Conservation (phyloP, 2,329 filamentous ascomycete species). For the Alternaria sp. region DNA sequence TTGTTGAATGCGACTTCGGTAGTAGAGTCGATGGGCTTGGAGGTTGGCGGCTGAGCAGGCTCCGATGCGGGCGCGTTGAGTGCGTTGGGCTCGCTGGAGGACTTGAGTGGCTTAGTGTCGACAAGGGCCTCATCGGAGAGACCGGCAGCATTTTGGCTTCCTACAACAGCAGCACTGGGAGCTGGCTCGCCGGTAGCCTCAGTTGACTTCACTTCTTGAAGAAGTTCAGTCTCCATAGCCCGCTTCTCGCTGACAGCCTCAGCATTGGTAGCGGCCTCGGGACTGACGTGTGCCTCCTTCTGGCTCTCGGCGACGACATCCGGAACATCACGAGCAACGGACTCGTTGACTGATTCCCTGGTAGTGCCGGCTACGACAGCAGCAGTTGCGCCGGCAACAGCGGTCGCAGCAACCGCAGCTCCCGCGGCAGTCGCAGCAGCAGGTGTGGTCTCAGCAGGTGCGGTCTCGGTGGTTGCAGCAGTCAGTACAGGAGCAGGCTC, state of each 20-base stretch:
- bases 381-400: not conserved
- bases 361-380: slow-evolving; percentile 2
- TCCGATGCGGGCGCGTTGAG: slow-evolving; percentile 49
- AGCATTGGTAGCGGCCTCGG: slow-evolving; percentile 70
- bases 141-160: slow-evolving; percentile 47
- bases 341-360: slow-evolving; percentile 30
- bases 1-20: slow-evolving; percentile 52
- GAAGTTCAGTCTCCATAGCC: slow-evolving; percentile 72
- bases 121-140: slow-evolving; percentile 34
- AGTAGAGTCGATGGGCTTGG: slow-evolving; percentile 33
- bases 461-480: slow-evolving; percentile 17
- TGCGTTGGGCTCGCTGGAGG: slow-evolving; percentile 38
- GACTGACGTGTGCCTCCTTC: slow-evolving; percentile 64
- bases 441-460: slow-evolving; percentile 7
- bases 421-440: not conserved
- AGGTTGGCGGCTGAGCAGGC: slow-evolving; percentile 32
- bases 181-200: slow-evolving; percentile 46
- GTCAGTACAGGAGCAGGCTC: slow-evolving; percentile 38
- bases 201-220: slow-evolving; percentile 41
- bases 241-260: slow-evolving; percentile 74
- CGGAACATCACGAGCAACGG: slow-evolving; percentile 52
- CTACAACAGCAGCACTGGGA: slow-evolving; percentile 7
- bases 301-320: slow-evolving; percentile 74
- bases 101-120: slow-evolving; percentile 39
- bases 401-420: not conserved